Percentiles rank a stretch among this genome's conserved stretches.
Evolutionary conservation across 75 land plant genomes (phyloP).

Genomic region (Selaginella tamariscina): DNA sequence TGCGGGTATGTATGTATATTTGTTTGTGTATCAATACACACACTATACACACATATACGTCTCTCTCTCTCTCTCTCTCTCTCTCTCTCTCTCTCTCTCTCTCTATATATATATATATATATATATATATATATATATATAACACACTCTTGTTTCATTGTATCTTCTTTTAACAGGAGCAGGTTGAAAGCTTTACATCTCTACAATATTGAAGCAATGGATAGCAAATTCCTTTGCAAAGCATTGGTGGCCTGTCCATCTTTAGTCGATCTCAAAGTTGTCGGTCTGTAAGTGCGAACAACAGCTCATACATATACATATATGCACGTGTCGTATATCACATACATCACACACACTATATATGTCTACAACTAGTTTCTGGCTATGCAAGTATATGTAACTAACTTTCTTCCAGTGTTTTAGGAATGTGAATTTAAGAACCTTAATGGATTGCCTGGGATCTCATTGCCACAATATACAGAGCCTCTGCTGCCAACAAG

Average conservation of each 20-base stretch:
- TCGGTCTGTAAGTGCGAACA: conserved; percentile 61
- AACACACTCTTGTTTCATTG: not conserved
- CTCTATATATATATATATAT: not conserved
- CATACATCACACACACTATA: too few relatives aligned
- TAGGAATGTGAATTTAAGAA: conserved; percentile 45
- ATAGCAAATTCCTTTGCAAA: conserved; percentile 35
- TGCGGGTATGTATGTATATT: conserved; percentile 22
- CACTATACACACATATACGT: too few relatives aligned
- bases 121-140: not conserved
- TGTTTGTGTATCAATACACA: not conserved
- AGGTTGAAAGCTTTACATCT: conserved; percentile 60
- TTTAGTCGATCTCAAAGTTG: conserved; percentile 60
- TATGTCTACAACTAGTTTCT: too few relatives aligned
- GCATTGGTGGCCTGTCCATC: conserved; percentile 54
- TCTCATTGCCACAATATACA: conserved; percentile 39
- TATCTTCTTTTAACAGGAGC: conserved; percentile 24
- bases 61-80: conserved; percentile 17
- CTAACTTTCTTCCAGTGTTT: not conserved
- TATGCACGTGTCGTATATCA: too few relatives aligned
- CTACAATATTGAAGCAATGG: conserved; percentile 63
- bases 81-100: too few relatives aligned
- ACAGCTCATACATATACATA: too few relatives aligned
- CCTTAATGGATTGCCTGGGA: conserved; percentile 39
- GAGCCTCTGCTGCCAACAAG: conserved; percentile 58
- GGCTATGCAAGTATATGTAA: too few relatives aligned